These are phyloP conservation scores for Prunus mira DNA, from an alignment of 306 rosid genomes.

Conservation along the genomic window DNA sequence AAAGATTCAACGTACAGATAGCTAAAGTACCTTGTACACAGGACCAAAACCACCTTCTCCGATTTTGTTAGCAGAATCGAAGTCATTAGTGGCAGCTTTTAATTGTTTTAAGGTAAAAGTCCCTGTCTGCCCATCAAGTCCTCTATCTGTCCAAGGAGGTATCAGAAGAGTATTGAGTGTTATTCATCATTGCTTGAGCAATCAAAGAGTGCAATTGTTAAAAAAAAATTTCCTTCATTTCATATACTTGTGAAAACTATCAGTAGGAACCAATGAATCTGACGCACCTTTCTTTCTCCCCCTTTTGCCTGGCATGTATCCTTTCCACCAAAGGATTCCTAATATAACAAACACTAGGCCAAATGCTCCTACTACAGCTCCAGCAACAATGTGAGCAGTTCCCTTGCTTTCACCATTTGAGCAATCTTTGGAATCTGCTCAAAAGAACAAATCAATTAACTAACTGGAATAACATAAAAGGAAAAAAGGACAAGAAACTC, in stretches of 20 bases:
- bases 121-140: slow-evolving; percentile 44
- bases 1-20: background rate
- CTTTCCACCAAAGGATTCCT: slow-evolving; percentile 59
- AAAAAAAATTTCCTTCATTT: background rate
- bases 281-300: slow-evolving; percentile 28
- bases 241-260: background rate
- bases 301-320: slow-evolving; percentile 28
- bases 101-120: slow-evolving; percentile 55
- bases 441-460: background rate
- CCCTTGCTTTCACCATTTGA: slow-evolving; percentile 30
- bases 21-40: slow-evolving; percentile 50
- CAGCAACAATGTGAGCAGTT: slow-evolving; percentile 25
- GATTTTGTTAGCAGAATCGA: slow-evolving; percentile 47
- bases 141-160: slow-evolving; percentile 28
- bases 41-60: slow-evolving; percentile 84
- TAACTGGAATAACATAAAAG: background rate
- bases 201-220: background rate
- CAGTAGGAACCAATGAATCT: background rate
- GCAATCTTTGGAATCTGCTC: slow-evolving; percentile 47
- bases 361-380: slow-evolving; percentile 38
- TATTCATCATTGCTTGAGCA: background rate
- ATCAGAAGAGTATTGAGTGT: slow-evolving; percentile 3
- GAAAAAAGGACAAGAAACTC: background rate
- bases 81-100: slow-evolving; percentile 54
- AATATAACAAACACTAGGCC: slow-evolving; percentile 32